Base-by-base conservation (phyloP, 2,329 filamentous ascomycete genomes). In the Arthrinium puccinioides region DNA sequence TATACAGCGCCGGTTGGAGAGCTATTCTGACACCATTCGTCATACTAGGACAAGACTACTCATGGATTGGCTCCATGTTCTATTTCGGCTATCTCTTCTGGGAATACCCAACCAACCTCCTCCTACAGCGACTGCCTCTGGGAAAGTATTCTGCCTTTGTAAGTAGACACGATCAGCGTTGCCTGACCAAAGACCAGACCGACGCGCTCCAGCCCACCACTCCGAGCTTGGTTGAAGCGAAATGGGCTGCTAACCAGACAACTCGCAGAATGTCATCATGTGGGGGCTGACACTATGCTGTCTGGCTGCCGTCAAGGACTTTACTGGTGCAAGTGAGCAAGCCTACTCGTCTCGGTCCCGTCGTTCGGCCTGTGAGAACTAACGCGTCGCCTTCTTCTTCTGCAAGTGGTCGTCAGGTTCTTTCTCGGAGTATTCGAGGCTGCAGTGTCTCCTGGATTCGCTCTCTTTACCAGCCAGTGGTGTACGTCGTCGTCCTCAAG, bases 21-120 rank as follows among this genome's bases (percentile, higher is more conserved):
- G n/a, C n/a, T n/a, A n/a, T n/a, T n/a, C n/a, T n/a, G n/a, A n/a
- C n/a, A n/a, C n/a, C n/a, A n/a, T n/a, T n/a, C n/a, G n/a, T n/a
- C n/a, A n/a, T n/a, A n/a, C 44, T 49, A 51, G 48, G 44, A 32
- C 46, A 66, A 45, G 51, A 70, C 42, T 70, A 70, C 46, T 63
- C 69, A 44, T 74, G 70, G 70, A 56, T 75, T 11, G 64, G 63
- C 2, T 68, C 62, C 47, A 60, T 72, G 51, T 71, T 71, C 47
- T 71, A 71, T 46, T 70, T 70, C 30, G 67, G 67, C 52, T 63
- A 63, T 38, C 50, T 63, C 13, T 72, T 68, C 3, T 82, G 70
- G 70, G 79, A 84, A 52, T 83, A 79, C 54, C 79, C 79, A 1
- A 82, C 79, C 2, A 80, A 72, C 49, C 69, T 74, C 10, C 65